Base-by-base conservation (phyloP, 768 basidiomycete genomes). In the Suillus clintonianus region DNA sequence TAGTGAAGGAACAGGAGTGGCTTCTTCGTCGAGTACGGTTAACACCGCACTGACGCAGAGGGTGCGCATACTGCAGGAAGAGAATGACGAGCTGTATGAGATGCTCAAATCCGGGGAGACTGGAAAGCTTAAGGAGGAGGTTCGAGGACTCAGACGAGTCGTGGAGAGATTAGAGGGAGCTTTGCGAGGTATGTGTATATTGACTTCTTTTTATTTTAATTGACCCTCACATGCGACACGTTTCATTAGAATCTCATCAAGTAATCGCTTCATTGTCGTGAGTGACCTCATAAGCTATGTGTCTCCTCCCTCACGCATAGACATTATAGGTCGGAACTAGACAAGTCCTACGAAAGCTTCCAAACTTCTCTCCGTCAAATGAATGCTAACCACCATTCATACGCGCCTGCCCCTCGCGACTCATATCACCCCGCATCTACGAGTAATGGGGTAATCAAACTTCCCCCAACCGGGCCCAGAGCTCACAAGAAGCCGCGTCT, bases 1-100 rank as follows among this genome's bases (percentile, higher is more conserved):
- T 61, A 67, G 65, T 32, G 68, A 73, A 68, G 66, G 68, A 54
- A 63, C 73, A 63, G 65, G 71, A 56, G 66, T 76, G 37, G 74
- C 78, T 27, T 81, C 80, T 30, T 64, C 68, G 57, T 78, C 82
- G 13, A 84, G 81, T 66, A 89, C 89, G 1, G 88, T 91, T 37
- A 78, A 85, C 43, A 81, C 87, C n/a, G 92, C 92, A 0, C 82
- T 95, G 62, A 89, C 86, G 0, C 92, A 94, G 70, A 82, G 91
- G 54, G 84, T 86, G 32, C 85, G 86, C 55, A 75, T 88, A 19
- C 78, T 95, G 11, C 93, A 95, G 72, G 89, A 93, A 62, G 93
- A 95, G 75, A 95, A 95, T 64, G 92, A 95, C 67, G 93, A 95
- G 66, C 74, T 95, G 19, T 95, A 94, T 72, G 85, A 87, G 56